A percentile compares a stretch with the other conserved stretches of the same genome.
Conservation (phyloP, 345 rosid species). For the Noccaea bulbosa region DNA sequence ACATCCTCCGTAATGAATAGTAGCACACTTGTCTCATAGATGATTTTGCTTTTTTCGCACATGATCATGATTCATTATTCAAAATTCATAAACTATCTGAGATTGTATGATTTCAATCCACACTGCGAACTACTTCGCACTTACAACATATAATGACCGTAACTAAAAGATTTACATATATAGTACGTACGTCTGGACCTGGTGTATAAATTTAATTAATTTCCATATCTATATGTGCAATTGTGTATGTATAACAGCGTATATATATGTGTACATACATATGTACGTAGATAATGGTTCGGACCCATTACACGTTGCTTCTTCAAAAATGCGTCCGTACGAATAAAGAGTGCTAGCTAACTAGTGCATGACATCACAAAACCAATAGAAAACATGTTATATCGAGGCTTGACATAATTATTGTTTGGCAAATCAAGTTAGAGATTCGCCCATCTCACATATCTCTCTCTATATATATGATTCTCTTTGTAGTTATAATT, state of each 20-base stretch:
- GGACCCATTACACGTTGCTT: slow-evolving; percentile 31
- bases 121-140: not conserved
- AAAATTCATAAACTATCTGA: not conserved
- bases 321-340: slow-evolving; percentile 23
- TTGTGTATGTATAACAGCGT: not conserved
- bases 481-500: not conserved
- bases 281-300: slow-evolving; percentile 20
- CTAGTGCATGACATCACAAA: slow-evolving; percentile 28
- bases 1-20: too few species aligned
- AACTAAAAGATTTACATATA: not conserved
- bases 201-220: not conserved
- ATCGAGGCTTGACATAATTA: slow-evolving; percentile 4
- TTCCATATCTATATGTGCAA: not conserved
- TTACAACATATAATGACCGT: slow-evolving; percentile 6
- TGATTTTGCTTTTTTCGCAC: slow-evolving; percentile 15
- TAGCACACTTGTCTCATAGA: slow-evolving; percentile 7
- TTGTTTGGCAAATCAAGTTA: slow-evolving; percentile 25
- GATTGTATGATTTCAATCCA: not conserved
- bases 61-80: not conserved
- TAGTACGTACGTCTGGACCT: not conserved
- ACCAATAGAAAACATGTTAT: slow-evolving; percentile 21
- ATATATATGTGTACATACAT: not conserved
- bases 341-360: slow-evolving; percentile 18
- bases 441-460: slow-evolving; percentile 20
- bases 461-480: not conserved